phyloP scores from a whole-genome alignment of 2,329 filamentous ascomycete species.

The Colletotrichum horii region DNA sequence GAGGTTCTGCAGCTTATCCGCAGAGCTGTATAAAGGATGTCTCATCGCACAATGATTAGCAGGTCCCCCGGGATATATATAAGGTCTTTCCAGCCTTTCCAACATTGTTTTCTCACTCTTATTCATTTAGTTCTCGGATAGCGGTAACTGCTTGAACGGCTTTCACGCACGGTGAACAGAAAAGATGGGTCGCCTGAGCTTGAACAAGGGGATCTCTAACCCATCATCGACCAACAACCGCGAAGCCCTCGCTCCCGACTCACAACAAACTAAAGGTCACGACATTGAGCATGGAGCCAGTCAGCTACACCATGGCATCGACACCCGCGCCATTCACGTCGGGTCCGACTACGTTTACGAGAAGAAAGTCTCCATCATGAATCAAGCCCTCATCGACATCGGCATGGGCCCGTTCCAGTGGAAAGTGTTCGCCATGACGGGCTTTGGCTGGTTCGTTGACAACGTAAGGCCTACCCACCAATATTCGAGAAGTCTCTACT shows the following conservation, averaged over 20 bases:
- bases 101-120: too few species aligned
- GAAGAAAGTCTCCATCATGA: slow-evolving; percentile 27
- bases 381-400: slow-evolving; percentile 27
- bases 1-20: background rate
- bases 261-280: background rate
- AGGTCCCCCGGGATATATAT: too few species aligned
- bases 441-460: slow-evolving; percentile 31
- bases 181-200: background rate
- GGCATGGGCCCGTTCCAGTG: slow-evolving; percentile 27
- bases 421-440: slow-evolving; percentile 25
- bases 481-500: background rate
- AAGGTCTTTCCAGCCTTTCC: too few species aligned
- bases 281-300: background rate
- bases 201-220: background rate
- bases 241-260: background rate
- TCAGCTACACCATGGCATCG: slow-evolving; percentile 24
- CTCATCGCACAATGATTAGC: background rate
- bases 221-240: background rate
- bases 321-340: slow-evolving; percentile 14
- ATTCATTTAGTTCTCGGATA: too few species aligned
- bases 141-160: too few species aligned
- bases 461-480: slow-evolving; percentile 12
- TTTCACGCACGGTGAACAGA: too few species aligned
- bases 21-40: background rate
- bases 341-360: slow-evolving; percentile 24